Base-by-base conservation (phyloP, 148 eudicot species). In the Camellia granthamiana region DNA sequence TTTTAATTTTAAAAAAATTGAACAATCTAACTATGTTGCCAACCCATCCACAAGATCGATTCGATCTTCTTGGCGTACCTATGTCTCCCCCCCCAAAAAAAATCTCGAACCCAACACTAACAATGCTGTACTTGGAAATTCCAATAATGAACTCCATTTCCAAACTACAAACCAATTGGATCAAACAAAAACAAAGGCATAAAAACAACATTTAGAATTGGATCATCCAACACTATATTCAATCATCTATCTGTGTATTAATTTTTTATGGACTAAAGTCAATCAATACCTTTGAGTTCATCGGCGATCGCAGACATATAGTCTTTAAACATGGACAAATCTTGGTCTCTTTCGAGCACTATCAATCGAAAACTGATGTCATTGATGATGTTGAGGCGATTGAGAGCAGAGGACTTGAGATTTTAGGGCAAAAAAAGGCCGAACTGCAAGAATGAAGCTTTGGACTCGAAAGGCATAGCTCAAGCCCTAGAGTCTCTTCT, bases 261-360 rank as follows among this genome's bases (percentile, higher is more conserved):
- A 66, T 38, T 21, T 61, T 18, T 3, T 1, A 41, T 6, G 70
- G 70, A 63, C 67, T 2, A 56, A 44, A 56, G 63, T 74, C 46
- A 30, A 30, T 30, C 1, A 55, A 54, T 23, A 90, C 91, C 93
- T 87, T 74, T 79, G 81, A 90, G 79, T 74, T 84, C 82, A 75
- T 88, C 89, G 66, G 91, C 89, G 80, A 90, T 86, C 23, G 90
- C 93, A 56, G 88, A 49, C 77, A 87, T 38, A 76, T 85, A 90
- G 72, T 80, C 82, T n/a, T 77, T 85, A 12, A 87, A 79, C 42
- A 79, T 71, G 14, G 77, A 23, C 10, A 82, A 46, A 69, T 91
- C 90, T 73, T 82, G 78, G 6, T 78, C 83, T 30, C 30, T 7
- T 6, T 86, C 84, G 73, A 90, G 72, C 61, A 81, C 56, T 81